Evolutionary conservation across 2,329 filamentous ascomycete species (phyloP).

Genomic region (Kalaharituber pfeilii): DNA sequence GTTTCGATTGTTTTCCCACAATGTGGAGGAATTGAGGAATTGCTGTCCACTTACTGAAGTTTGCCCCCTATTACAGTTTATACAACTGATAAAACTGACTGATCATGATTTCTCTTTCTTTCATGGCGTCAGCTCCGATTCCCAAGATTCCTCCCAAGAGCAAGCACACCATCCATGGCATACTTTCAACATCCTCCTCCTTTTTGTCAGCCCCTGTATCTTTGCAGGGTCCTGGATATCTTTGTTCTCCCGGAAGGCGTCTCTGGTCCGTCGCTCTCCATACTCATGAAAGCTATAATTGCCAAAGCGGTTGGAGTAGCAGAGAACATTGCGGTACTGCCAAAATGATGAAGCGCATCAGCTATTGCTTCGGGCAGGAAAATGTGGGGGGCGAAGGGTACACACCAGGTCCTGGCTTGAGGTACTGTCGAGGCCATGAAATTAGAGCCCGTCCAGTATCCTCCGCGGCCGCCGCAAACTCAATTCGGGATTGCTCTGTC

Average conservation of each 20-base stretch:
- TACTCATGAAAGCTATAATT: conserved; percentile 98
- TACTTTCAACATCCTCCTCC: conserved; percentile 84
- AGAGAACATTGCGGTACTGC: conserved; percentile 85
- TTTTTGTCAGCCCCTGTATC: conserved; percentile 78
- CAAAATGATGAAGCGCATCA: not conserved
- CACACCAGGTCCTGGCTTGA: conserved; percentile 16
- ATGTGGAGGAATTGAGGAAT: too few relatives aligned
- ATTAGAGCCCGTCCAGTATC: too few relatives aligned
- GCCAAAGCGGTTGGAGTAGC: conserved; percentile 71
- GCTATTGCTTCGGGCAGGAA: not conserved
- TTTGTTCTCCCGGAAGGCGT: conserved; percentile 73
- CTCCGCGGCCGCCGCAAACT: too few relatives aligned
- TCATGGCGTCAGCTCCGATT: conserved; percentile 11
- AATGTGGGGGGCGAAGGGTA: not conserved
- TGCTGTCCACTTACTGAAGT: conserved; percentile 57
- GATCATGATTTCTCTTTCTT: conserved; percentile 64
- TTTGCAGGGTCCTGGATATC: conserved; percentile 52
- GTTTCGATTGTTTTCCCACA: too few relatives aligned
- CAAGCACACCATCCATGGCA: not conserved
- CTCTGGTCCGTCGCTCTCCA: conserved; percentile 71
- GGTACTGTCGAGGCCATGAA: conserved; percentile 15
- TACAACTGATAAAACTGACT: conserved; percentile 92
- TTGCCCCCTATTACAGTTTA: conserved; percentile 72
- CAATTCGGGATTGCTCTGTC: too few relatives aligned
- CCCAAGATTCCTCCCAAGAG: not conserved